Percentiles rank a stretch among this genome's conserved stretches.
phyloP scores from a whole-genome alignment of 768 basidiomycete genomes.

The Sarcodon aspratus region DNA sequence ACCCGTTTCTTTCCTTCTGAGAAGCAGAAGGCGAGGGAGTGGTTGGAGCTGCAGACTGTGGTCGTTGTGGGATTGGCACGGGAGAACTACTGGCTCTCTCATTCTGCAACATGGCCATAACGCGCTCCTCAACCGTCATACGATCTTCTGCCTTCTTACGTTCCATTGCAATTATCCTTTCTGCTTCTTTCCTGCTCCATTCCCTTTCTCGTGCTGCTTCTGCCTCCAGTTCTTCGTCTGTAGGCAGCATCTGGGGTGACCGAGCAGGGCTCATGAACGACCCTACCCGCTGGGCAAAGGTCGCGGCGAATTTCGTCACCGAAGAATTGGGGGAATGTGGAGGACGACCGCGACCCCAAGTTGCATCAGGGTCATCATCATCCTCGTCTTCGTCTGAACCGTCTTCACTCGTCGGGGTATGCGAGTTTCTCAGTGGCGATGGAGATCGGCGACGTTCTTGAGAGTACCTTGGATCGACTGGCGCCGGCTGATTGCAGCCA shows the following conservation, averaged over 20 bases:
- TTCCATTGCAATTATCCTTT: slow-evolving; percentile 62
- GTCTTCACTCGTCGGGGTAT: slow-evolving; percentile 31
- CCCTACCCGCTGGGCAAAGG: slow-evolving; percentile 65
- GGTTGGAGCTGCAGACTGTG: slow-evolving; percentile 32
- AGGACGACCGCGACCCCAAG: slow-evolving; percentile 28
- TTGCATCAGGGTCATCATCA: slow-evolving; percentile 37
- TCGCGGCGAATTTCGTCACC: slow-evolving; percentile 62
- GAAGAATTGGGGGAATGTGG: slow-evolving; percentile 61
- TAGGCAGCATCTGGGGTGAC: slow-evolving; percentile 31
- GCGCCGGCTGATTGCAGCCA: slow-evolving; percentile 25
- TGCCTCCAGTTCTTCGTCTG: slow-evolving; percentile 74
- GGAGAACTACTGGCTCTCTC: slow-evolving; percentile 17
- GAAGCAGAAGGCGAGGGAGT: slow-evolving; percentile 43
- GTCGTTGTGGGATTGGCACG: slow-evolving; percentile 50
- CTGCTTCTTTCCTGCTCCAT: slow-evolving; percentile 63
- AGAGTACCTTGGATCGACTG: slow-evolving; percentile 20
- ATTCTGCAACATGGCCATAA: slow-evolving; percentile 64
- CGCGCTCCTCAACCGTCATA: slow-evolving; percentile 51
- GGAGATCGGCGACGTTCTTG: slow-evolving; percentile 39
- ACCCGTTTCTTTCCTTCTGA: slow-evolving; percentile 49
- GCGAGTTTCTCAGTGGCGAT: slow-evolving; percentile 63
- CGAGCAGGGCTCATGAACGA: slow-evolving; percentile 33
- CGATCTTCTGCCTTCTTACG: slow-evolving; percentile 40
- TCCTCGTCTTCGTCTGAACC: slow-evolving; percentile 20
- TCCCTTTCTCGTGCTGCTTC: slow-evolving; percentile 74